Conservation (phyloP, 805 yeast species). For the Yarrowia hollandica region DNA sequence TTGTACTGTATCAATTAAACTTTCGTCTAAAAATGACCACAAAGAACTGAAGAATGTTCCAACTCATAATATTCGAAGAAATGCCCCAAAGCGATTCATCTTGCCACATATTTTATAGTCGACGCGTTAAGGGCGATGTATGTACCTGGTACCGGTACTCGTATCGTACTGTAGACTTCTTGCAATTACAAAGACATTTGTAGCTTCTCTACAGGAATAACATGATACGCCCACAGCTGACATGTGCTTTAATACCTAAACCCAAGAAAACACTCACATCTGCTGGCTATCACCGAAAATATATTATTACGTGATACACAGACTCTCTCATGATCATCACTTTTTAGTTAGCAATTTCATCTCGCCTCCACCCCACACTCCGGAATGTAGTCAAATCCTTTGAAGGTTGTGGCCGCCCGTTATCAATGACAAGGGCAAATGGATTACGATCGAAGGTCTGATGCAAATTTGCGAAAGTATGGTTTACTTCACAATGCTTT, state of each 20-base stretch:
- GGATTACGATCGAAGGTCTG: slow-evolving; percentile 63
- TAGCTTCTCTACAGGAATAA: too few relatives aligned
- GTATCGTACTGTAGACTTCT: too few relatives aligned
- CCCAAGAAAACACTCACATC: too few relatives aligned
- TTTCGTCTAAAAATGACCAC: slow-evolving; percentile 1
- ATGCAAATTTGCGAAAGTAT: slow-evolving; percentile 65
- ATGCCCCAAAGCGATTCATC: background rate
- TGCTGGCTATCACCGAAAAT: background rate
- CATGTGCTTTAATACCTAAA: too few relatives aligned
- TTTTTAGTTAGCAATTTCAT: slow-evolving; percentile 39
- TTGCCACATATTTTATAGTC: too few relatives aligned
- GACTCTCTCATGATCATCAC: background rate
- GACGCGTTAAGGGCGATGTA: too few relatives aligned
- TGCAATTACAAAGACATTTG: too few relatives aligned
- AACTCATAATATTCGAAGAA: background rate
- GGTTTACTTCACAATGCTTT: slow-evolving; percentile 77
- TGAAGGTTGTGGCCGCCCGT: slow-evolving; percentile 41
- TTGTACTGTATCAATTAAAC: background rate
- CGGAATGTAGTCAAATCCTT: slow-evolving; percentile 39
- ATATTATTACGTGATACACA: background rate
- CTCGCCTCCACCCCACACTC: slow-evolving; percentile 42
- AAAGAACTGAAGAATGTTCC: slow-evolving; percentile 13
- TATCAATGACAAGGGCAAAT: slow-evolving; percentile 51
- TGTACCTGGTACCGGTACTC: too few relatives aligned
- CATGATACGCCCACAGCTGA: too few relatives aligned